These are phyloP conservation scores for Bertia moriformis DNA, from an alignment of 2,329 filamentous ascomycete species.

Conservation along the genomic window DNA sequence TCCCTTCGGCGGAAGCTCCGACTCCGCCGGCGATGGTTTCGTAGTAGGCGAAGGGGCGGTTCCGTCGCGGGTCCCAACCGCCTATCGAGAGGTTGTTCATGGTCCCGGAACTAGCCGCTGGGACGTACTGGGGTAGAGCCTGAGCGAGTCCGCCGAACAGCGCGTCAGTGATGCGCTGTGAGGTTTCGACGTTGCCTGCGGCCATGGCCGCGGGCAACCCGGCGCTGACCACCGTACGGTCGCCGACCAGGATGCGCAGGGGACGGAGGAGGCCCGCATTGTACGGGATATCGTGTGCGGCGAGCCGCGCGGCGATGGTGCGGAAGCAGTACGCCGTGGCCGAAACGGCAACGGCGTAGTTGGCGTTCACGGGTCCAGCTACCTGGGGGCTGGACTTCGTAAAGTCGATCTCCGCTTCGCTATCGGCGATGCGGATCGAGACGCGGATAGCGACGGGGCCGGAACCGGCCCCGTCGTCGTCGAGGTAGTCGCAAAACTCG, in stretches of 20 bases:
- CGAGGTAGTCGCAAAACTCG: too few species aligned
- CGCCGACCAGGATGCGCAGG: background rate
- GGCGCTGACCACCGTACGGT: too few species aligned
- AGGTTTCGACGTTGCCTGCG: background rate
- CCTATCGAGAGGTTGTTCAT: background rate
- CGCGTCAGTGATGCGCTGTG: background rate
- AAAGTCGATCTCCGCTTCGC: background rate
- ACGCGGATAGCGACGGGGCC: too few species aligned
- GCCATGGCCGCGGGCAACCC: background rate
- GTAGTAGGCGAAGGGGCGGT: background rate
- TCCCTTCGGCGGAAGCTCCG: background rate
- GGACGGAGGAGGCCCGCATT: background rate
- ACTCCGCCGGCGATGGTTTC: background rate
- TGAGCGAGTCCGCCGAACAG: background rate
- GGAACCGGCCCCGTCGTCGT: background rate
- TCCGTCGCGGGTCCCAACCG: background rate
- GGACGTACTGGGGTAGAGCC: too few species aligned
- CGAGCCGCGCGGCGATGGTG: too few species aligned
- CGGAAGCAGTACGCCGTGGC: background rate
- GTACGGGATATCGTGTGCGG: background rate
- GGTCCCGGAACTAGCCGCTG: too few species aligned
- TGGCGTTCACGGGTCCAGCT: background rate
- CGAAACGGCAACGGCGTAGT: background rate
- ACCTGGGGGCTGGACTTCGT: background rate
- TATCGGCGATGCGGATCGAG: background rate